Base-by-base conservation (phyloP, 805 yeast species). In the Saccharomycopsis sp. region DNA sequence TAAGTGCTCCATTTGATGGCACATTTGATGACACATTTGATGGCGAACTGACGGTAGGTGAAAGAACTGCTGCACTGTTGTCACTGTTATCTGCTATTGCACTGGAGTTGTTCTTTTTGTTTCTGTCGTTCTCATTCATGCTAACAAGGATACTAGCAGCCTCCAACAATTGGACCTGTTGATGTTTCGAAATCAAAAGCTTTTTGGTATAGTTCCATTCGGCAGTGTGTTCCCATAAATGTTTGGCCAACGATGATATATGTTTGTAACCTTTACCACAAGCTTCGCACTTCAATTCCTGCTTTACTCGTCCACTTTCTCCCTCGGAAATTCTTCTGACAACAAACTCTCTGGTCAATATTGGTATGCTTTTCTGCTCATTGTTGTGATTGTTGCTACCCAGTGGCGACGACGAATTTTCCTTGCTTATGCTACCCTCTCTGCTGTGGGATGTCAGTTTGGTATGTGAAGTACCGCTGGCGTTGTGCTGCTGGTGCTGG, bases 251-350 rank as follows among this genome's bases (percentile, higher is more conserved):
- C n/a, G 91, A 85, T 0, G 91, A 84, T 3, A 89, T 86, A 72
- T 89, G 97, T 68, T 89, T 90, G 69, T 89, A 89, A 21, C 94
- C 95, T 70, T 89, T 89, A 2, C 96, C 96, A 66, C 97, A 89
- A 2, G 94, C 89, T 70, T 90, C 95, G 73, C 96, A 89, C 66
- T 84, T 84, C 62, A 89, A 77, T 67, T 87, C 91, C 67, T 89
- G 95, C 69, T 89, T 89, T 53, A 87, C 75, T 52, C 96, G 73
- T 21, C 95, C 95, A 2, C 90, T 82, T 68, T 88, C 95, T 52
- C 96, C 96, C 69, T 89, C 96, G 53, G 89, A 81, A 55, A 87
- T 87, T 57, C 96, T 75, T 61, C 96, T 76, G 15, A 87, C 92
- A 2, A 89, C 95, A 70, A 88, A 87, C 63, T 85, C 86, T 60